Conservation (phyloP, 768 basidiomycete genomes). For the Piloderma croceum region DNA sequence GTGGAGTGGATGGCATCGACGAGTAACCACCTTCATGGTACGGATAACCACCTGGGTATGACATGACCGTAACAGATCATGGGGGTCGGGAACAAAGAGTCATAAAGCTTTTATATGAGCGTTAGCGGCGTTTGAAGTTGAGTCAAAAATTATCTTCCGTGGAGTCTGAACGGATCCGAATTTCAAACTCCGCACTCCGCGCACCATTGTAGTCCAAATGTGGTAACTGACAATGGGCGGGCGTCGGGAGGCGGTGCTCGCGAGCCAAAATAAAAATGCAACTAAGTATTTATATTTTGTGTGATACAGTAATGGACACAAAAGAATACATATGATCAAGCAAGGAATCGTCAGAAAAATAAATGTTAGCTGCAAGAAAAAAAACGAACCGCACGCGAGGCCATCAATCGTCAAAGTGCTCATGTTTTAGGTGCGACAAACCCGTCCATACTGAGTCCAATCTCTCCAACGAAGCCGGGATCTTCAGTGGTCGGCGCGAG, state of each 20-base stretch:
- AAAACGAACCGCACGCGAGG: no score
- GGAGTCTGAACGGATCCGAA: conserved; percentile 18
- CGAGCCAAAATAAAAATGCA: background rate
- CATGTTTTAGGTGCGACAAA: no score
- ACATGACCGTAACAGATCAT: conserved; percentile 37
- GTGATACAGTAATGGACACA: conserved; percentile 15
- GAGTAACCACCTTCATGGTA: conserved; percentile 41
- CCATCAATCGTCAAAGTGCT: no score
- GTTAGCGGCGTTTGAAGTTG: conserved; percentile 17
- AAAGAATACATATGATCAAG: conserved; percentile 22
- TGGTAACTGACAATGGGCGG: no score
- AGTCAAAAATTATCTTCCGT: conserved; percentile 27
- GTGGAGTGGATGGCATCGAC: conserved; percentile 46
- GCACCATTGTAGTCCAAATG: no score
- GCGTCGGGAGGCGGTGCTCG: no score
- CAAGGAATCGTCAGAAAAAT: background rate
- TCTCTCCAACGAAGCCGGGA: no score
- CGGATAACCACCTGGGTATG: conserved; percentile 39
- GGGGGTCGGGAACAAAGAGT: no score
- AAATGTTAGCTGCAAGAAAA: conserved; percentile 5
- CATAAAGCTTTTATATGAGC: no score
- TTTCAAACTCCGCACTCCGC: background rate
- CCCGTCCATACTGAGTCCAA: background rate
- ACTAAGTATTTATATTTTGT: background rate
- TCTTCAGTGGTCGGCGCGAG: conserved; percentile 29